Evolutionary conservation across 352 stramenopile species (phyloP).

Genomic region (Peronospora farinosa): DNA sequence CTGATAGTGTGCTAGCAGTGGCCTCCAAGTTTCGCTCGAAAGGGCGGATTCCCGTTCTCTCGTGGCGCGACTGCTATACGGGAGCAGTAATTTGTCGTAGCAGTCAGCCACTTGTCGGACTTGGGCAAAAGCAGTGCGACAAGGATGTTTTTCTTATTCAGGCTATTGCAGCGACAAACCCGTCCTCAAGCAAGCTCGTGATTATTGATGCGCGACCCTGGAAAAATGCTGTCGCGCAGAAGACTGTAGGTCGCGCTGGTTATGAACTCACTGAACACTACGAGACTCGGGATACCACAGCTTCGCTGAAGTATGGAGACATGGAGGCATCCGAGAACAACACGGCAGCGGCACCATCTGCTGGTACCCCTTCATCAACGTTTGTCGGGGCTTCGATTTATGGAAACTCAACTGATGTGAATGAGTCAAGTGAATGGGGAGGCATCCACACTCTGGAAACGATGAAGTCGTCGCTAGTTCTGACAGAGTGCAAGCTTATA

Average conservation of each 20-base stretch:
- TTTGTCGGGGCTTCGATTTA: slow-evolving; percentile 15
- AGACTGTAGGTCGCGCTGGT: slow-evolving; percentile 80
- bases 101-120: slow-evolving; percentile 76
- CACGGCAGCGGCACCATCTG: slow-evolving; percentile 19
- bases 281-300: slow-evolving; percentile 54
- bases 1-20: slow-evolving; percentile 51
- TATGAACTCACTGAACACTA: slow-evolving; percentile 87
- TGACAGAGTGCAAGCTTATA: slow-evolving; percentile 79
- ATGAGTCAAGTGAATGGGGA: slow-evolving; percentile 14
- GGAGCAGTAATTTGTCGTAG: slow-evolving; percentile 76
- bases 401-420: slow-evolving; percentile 12
- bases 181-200: slow-evolving; percentile 71
- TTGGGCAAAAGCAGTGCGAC: slow-evolving; percentile 76
- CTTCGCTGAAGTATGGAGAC: slow-evolving; percentile 58
- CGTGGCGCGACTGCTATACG: slow-evolving; percentile 67
- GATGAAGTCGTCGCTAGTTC: slow-evolving; percentile 46
- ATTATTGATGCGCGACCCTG: slow-evolving; percentile 88
- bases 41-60: slow-evolving; percentile 72
- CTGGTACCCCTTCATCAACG: neutral
- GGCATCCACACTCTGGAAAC: slow-evolving; percentile 32
- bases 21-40: slow-evolving; percentile 85
- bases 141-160: slow-evolving; percentile 83
- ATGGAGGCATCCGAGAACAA: slow-evolving; percentile 43
- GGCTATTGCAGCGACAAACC: slow-evolving; percentile 67
- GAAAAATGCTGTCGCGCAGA: slow-evolving; percentile 88